A percentile compares a stretch with the other conserved stretches of the same genome.
Conservation (phyloP, 2,329 filamentous ascomycete genomes). For the Botrytis fragariae region DNA sequence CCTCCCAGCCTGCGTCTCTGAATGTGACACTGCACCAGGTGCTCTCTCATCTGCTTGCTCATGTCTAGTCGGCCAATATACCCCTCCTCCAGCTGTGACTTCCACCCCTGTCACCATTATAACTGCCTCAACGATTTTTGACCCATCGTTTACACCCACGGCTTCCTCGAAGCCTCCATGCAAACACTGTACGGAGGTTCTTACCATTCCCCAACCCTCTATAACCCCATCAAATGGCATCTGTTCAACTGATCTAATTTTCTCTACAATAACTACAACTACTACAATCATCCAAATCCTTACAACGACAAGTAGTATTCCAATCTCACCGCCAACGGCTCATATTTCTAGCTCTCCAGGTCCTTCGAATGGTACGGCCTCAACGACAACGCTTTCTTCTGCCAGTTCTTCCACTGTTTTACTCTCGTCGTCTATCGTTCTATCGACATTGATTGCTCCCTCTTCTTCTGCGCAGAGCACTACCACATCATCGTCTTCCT, state of each 20-base stretch:
- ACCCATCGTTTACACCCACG: not conserved
- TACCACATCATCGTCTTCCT: not conserved
- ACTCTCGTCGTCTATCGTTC: not conserved
- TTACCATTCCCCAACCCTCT: not conserved
- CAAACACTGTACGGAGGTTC: not conserved
- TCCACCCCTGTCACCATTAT: not conserved
- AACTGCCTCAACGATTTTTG: not conserved
- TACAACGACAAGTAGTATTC: not conserved
- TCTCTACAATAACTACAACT: conserved; percentile 10
- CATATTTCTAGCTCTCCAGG: not conserved
- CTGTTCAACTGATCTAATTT: not conserved
- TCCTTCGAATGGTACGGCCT: not conserved
- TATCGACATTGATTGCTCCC: not conserved
- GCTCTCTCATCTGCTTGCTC: not conserved
- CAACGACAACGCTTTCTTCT: not conserved
- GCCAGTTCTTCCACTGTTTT: not conserved
- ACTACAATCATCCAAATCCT: conserved; percentile 10
- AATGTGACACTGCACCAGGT: not conserved
- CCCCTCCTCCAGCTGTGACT: not conserved
- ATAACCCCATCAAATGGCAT: not conserved
- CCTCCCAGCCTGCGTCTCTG: not conserved
- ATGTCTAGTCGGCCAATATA: not conserved
- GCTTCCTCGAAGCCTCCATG: not conserved
- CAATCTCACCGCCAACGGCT: not conserved
- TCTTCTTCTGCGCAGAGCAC: not conserved